Percentiles rank a stretch among this genome's conserved stretches.
phyloP scores from a whole-genome alignment of 2,329 filamentous ascomycete genomes.

The Pseudovirgaria hyperparasitica region DNA sequence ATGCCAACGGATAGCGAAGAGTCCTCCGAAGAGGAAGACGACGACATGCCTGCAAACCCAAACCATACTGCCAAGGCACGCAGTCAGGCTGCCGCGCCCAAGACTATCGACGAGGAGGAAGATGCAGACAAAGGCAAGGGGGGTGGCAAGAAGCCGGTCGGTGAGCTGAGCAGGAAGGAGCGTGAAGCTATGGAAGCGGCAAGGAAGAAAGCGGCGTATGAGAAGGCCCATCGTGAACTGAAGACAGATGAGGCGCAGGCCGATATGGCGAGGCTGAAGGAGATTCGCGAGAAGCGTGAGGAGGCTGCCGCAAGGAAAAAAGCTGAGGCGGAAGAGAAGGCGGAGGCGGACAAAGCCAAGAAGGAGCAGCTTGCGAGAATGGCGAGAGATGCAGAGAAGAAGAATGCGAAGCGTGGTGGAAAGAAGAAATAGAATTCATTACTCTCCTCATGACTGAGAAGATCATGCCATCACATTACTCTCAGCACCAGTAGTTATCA shows the following conservation, averaged over 20 bases:
- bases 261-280: constrained; percentile 68
- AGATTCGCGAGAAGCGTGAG: constrained; percentile 78
- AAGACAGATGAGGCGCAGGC: constrained; percentile 94
- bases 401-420: constrained; percentile 23
- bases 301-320: constrained; percentile 72
- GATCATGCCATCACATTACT: too few relatives aligned
- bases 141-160: constrained; percentile 30
- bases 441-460: too few relatives aligned
- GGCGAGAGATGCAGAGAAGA: constrained; percentile 34
- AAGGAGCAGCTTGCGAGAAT: constrained; percentile 34
- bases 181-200: constrained; percentile 73
- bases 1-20: constrained; percentile 59
- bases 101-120: constrained; percentile 23
- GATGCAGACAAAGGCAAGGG: constrained; percentile 46
- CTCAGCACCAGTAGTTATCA: too few relatives aligned
- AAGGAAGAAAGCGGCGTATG: constrained; percentile 78
- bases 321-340: constrained; percentile 44
- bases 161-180: constrained; percentile 53
- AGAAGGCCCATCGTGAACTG: constrained; percentile 83
- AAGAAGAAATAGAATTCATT: too few relatives aligned
- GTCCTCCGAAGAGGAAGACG: constrained; percentile 42
- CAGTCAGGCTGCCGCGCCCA: constrained; percentile 48
- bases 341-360: constrained; percentile 44
- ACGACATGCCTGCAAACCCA: constrained; percentile 72
- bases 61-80: constrained; percentile 62